These are phyloP conservation scores for Westerdykella ornata DNA, from an alignment of 2,329 filamentous ascomycete species.

Conservation along the genomic window DNA sequence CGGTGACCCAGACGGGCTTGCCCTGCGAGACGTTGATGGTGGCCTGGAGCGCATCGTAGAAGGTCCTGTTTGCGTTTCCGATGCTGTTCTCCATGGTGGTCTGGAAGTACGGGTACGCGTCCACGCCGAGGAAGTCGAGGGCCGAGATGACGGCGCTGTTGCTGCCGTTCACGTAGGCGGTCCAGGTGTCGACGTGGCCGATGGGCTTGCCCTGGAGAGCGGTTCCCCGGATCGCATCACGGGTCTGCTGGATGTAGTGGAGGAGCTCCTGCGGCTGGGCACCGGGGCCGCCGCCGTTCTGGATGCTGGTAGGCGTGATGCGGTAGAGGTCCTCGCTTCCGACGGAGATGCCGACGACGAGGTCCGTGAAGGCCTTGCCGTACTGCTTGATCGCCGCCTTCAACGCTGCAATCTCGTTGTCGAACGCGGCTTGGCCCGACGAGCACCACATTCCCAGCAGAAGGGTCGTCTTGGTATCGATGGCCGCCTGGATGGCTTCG, in stretches of 20 bases:
- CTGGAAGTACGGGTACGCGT: slow-evolving; percentile 81
- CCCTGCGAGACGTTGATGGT: slow-evolving; percentile 54
- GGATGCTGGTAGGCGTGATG: slow-evolving; percentile 60
- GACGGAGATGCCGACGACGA: slow-evolving; percentile 76
- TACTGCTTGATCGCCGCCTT: slow-evolving; percentile 62
- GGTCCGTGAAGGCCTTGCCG: slow-evolving; percentile 56
- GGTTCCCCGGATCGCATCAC: slow-evolving; percentile 57
- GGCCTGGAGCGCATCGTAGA: slow-evolving; percentile 58
- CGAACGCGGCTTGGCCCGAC: slow-evolving; percentile 55
- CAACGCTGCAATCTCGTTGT: slow-evolving; percentile 69
- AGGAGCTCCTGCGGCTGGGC: slow-evolving; percentile 56
- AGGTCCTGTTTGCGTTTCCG: slow-evolving; percentile 57
- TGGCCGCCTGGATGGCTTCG: slow-evolving; percentile 70
- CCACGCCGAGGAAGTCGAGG: slow-evolving; percentile 74
- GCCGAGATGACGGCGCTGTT: slow-evolving; percentile 64
- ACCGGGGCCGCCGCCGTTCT: slow-evolving; percentile 55
- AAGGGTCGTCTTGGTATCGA: slow-evolving; percentile 69
- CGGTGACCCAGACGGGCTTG: slow-evolving; percentile 78
- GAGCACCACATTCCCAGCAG: slow-evolving; percentile 82
- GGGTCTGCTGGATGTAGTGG: slow-evolving; percentile 64
- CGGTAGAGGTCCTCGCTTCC: slow-evolving; percentile 68
- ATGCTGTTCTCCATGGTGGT: slow-evolving; percentile 52
- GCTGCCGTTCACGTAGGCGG: slow-evolving; percentile 57
- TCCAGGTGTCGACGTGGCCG: slow-evolving; percentile 90
- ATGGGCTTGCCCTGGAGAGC: slow-evolving; percentile 52